These are phyloP conservation scores for Oryza glumipatula DNA, from an alignment of 176 grass and related monocot species.

Conservation along the genomic window DNA sequence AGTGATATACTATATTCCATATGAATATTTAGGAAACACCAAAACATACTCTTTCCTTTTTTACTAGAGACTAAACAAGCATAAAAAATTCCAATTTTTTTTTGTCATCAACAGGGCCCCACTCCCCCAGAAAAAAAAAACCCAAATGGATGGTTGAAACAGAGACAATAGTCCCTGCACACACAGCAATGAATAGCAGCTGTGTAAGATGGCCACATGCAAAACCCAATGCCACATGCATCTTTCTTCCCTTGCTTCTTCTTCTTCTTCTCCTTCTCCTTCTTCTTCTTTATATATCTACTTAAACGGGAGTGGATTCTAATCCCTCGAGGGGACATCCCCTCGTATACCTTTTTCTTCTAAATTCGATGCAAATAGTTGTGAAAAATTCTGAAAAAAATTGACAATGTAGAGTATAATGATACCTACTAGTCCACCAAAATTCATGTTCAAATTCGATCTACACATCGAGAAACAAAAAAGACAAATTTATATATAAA, in stretches of 20 bases:
- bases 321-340: too few relatives aligned
- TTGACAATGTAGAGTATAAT: too few relatives aligned
- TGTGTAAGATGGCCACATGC: slow-evolving; percentile 42
- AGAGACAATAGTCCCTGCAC: slow-evolving; percentile 31
- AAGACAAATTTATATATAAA: too few relatives aligned
- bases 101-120: neutral
- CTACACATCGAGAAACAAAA: too few relatives aligned
- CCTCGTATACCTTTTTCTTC: too few relatives aligned
- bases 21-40: neutral
- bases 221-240: slow-evolving; percentile 31
- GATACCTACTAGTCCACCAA: too few relatives aligned
- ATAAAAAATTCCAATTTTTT: neutral
- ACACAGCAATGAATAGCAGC: slow-evolving; percentile 33
- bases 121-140: neutral
- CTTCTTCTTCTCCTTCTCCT: slow-evolving; percentile 19
- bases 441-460: too few relatives aligned
- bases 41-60: neutral
- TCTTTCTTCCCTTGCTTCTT: slow-evolving; percentile 29
- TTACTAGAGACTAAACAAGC: neutral
- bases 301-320: too few relatives aligned
- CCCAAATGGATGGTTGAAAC: slow-evolving; percentile 40
- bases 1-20: neutral
- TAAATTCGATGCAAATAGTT: too few relatives aligned
- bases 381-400: too few relatives aligned
- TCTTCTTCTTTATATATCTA: slow-evolving; percentile 32